phyloP scores from a whole-genome alignment of 768 basidiomycete genomes.

The Piloderma croceum region DNA sequence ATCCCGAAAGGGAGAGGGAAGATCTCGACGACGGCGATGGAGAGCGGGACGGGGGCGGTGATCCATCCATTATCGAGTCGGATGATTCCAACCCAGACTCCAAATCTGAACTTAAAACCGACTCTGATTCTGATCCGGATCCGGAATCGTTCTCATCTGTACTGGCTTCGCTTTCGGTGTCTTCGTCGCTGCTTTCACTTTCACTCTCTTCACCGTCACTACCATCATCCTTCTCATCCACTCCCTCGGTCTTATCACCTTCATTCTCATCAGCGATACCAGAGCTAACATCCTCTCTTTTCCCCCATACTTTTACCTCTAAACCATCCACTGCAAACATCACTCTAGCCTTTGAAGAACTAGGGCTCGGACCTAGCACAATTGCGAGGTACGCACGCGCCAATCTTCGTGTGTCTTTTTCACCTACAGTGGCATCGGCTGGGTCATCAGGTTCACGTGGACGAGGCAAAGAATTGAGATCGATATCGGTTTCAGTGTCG shows the following conservation, averaged over 20 bases:
- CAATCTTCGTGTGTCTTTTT: conserved; percentile 1
- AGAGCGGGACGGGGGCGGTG: conserved; percentile 22
- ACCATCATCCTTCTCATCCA: conserved; percentile 8
- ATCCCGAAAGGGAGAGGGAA: conserved; percentile 7
- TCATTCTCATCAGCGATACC: conserved; percentile 6
- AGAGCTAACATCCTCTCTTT: conserved; percentile 11
- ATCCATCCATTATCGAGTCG: neutral
- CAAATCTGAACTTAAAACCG: too few relatives aligned
- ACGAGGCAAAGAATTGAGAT: too few relatives aligned
- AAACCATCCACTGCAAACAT: conserved; percentile 62
- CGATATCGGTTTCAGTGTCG: conserved; percentile 7
- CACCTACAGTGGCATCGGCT: neutral
- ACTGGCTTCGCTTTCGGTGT: conserved; percentile 4
- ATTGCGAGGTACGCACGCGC: conserved; percentile 52
- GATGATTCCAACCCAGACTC: neutral
- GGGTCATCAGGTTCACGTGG: conserved; percentile 1
- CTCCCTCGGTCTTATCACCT: conserved; percentile 6
- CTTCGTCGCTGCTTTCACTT: conserved; percentile 1
- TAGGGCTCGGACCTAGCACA: conserved; percentile 59
- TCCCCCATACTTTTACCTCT: conserved; percentile 37
- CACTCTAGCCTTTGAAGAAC: conserved; percentile 55
- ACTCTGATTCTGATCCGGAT: conserved; percentile 13
- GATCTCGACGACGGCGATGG: conserved; percentile 25
- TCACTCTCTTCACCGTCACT: conserved; percentile 2
- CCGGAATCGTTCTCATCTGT: conserved; percentile 5